These are phyloP conservation scores for Gracilaria caudata DNA, from an alignment of 23 red algal species.

Conservation along the genomic window DNA sequence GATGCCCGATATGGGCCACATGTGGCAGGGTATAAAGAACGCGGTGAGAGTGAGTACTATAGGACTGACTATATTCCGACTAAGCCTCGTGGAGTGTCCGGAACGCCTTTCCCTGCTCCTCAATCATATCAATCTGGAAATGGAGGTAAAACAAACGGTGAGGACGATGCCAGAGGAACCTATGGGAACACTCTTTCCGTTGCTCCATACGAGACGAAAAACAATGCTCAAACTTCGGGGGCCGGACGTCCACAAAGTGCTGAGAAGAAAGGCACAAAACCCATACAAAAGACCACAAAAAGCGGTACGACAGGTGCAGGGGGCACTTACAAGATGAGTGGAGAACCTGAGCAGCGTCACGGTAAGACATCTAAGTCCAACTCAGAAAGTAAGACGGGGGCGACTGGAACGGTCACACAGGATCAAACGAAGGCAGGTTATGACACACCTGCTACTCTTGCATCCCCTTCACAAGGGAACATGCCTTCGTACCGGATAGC, in stretches of 20 bases:
- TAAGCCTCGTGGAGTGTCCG: constrained; percentile 39
- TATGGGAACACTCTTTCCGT: background rate
- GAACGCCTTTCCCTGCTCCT: constrained; percentile 14
- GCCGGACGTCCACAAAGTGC: background rate
- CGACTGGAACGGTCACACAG: background rate
- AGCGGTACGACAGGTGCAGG: background rate
- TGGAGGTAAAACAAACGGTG: background rate
- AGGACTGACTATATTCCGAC: constrained; percentile 26
- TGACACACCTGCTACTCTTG: background rate
- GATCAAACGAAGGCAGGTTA: background rate
- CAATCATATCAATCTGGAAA: background rate
- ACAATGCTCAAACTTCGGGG: background rate
- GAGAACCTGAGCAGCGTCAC: background rate
- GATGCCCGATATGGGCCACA: constrained; percentile 58
- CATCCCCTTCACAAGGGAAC: background rate
- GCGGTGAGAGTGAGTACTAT: constrained; percentile 54
- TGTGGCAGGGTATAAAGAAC: constrained; percentile 30
- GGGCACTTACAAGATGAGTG: background rate
- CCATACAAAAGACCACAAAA: background rate
- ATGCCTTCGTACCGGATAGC: background rate
- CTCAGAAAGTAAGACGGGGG: background rate
- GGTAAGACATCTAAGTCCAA: background rate
- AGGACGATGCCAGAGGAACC: background rate
- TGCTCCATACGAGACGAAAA: background rate
- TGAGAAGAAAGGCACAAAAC: background rate